These are phyloP conservation scores for Aspergillus glaucus DNA, from an alignment of 2,329 filamentous ascomycete species.

Conservation along the genomic window DNA sequence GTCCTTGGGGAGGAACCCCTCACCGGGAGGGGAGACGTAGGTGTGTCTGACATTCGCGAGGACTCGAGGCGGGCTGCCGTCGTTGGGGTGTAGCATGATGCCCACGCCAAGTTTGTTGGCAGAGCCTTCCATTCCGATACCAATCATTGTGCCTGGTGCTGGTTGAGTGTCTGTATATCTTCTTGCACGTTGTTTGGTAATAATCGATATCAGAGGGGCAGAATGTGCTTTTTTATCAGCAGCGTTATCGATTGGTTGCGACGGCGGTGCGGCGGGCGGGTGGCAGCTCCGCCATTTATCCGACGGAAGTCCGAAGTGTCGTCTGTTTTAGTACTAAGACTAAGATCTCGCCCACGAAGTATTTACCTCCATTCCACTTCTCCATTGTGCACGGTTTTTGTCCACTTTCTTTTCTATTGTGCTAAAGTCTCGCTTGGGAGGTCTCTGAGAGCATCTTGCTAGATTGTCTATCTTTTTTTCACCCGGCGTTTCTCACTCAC, in stretches of 20 bases:
- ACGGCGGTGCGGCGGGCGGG: slow-evolving; percentile 1
- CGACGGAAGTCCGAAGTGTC: slow-evolving; percentile 8
- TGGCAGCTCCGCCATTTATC: slow-evolving; percentile 21
- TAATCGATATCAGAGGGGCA: slow-evolving; percentile 7
- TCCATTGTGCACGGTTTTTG: slow-evolving; percentile 5
- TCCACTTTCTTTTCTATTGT: slow-evolving; percentile 8
- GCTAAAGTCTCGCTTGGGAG: not conserved
- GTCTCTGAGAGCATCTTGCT: not conserved
- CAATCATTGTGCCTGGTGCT: slow-evolving; percentile 48
- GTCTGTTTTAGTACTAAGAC: not conserved
- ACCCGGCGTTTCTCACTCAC: not conserved
- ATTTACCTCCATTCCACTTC: slow-evolving; percentile 4
- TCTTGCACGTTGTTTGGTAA: not conserved
- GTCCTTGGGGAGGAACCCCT: slow-evolving; percentile 94
- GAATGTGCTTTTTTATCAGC: slow-evolving; percentile 18
- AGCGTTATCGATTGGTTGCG: slow-evolving; percentile 24
- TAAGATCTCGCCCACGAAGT: slow-evolving; percentile 7
- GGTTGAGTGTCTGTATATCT: not conserved
- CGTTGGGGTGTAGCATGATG: slow-evolving; percentile 68
- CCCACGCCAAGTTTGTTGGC: slow-evolving; percentile 97
- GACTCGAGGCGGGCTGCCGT: slow-evolving; percentile 55
- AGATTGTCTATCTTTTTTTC: not conserved
- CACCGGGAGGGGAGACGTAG: slow-evolving; percentile 82
- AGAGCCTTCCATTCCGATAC: slow-evolving; percentile 78
- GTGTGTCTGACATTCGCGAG: slow-evolving; percentile 94